Evolutionary conservation across 2,329 filamentous ascomycete genomes (phyloP).

Genomic region (Rutstroemia sp.): DNA sequence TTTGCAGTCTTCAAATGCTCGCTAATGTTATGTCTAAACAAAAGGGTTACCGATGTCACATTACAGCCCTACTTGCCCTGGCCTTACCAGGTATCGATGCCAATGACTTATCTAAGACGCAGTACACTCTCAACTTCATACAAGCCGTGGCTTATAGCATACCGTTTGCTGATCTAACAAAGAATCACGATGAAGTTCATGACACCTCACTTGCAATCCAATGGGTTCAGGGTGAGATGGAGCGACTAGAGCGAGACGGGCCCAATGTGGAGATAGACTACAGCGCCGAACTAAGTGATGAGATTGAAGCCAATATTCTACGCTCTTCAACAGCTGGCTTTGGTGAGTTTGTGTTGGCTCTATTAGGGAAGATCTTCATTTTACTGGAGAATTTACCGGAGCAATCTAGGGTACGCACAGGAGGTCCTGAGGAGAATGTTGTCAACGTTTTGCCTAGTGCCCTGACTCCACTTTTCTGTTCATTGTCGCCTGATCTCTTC

Average conservation of each 20-base stretch:
- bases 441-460: slow-evolving; percentile 92
- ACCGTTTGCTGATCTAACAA: slow-evolving; percentile 76
- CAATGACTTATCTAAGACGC: slow-evolving; percentile 93
- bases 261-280: slow-evolving; percentile 84
- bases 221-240: slow-evolving; percentile 93
- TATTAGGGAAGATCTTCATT: slow-evolving; percentile 91
- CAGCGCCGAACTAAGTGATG: slow-evolving; percentile 69
- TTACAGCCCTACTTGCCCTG: slow-evolving; percentile 87
- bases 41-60: slow-evolving; percentile 93
- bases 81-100: slow-evolving; percentile 94
- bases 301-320: slow-evolving; percentile 80
- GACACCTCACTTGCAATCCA: slow-evolving; percentile 74
- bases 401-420: slow-evolving; percentile 76
- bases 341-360: slow-evolving; percentile 82
- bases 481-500: slow-evolving; percentile 86
- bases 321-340: slow-evolving; percentile 93
- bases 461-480: slow-evolving; percentile 81
- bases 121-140: slow-evolving; percentile 90
- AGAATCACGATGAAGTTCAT: slow-evolving; percentile 58
- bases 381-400: slow-evolving; percentile 93
- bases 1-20: slow-evolving; percentile 86
- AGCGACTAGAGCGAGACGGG: slow-evolving; percentile 83
- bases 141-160: slow-evolving; percentile 95
- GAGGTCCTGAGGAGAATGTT: slow-evolving; percentile 92
- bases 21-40: slow-evolving; percentile 85